Evolutionary conservation across 108 stramenopile genomes (phyloP), one percentile per base, ranked within the genome.

Genomic region (Pseudonitzschia delicatissima): DNA sequence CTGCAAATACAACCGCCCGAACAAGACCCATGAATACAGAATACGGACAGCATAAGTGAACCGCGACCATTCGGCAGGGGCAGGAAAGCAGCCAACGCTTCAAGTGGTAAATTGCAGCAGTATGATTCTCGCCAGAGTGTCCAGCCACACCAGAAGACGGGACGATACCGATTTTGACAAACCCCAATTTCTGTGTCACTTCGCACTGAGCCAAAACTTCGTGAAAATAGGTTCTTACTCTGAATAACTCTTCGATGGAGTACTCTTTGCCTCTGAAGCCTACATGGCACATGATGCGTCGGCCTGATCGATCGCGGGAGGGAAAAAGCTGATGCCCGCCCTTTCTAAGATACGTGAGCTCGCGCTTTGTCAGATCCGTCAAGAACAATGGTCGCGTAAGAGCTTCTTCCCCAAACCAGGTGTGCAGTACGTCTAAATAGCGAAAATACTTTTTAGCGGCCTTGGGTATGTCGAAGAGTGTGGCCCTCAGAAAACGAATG

Each of bases 301-400:
- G 57, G 32, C 74, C 74, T 1, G 68, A 25, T 25, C 59, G 50
- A 60, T 76, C 74, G 26, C 68, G 48, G 31, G 48, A 44, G 6
- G 74, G 68, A 21, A 76, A 33, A 1, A 76, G 26, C 47, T 69
- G 74, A 23, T 33, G 31, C 32, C 31, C 29, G 17, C 53, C 53
- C 2, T 27, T n/a, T 12, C 31, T 55, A 5, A 55, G n/a, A n/a
- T 33, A 55, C 17, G 11, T 28, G 13, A 33, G 21, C 17, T 55
- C 53, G 0, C 32, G 31, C 32, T 32, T 11, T n/a, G 29, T 55
- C n/a, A 55, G 32, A 42, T 76, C 74, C 5, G 29, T 34, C 32
- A 55, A 27, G 33, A 13, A 55, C 11, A 55, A 27, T 5, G 53
- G 53, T 27, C 53, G 21, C 32, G 18, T 8, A 6, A 55, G 32